Base-by-base conservation (phyloP, 1,284 basidiomycete genomes). In the Ceratobasidium papillatum region DNA sequence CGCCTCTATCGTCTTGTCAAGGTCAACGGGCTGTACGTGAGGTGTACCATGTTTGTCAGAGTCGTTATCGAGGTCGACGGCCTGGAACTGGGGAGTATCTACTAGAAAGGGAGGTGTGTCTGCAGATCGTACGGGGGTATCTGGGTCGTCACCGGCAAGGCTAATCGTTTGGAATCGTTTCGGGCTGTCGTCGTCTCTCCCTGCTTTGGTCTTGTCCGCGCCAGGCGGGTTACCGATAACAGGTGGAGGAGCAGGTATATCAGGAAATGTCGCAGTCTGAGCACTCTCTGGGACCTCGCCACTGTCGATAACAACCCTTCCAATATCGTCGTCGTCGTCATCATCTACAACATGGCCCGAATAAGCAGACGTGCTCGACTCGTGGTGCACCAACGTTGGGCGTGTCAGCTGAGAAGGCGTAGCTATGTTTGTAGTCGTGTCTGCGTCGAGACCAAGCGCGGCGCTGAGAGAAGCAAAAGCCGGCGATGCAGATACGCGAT, bases 1-100 rank as follows among this genome's bases (percentile, higher is more conserved):
- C 17, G 68, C 43, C 14, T 61, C 56, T 43, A 49, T 72, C 17
- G 38, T 59, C 45, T 72, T 72, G 68, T 72, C 68, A 8, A 69
- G 54, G 32, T 72, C 68, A 9, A 61, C 68, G 2, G 68, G 43
- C n/a, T 72, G 68, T 25, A 58, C 47, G 12, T 69, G 66, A 9
- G 66, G 54, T 14, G 66, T 56, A n/a, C 43, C 56, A 49, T 72
- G 49, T 36, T 56, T 56, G 51, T 45, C 43, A 2, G 34, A 19
- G 12, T 65, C 30, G 11, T 19, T 14, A 49, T 61, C 68, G 17
- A 72, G 43, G 5, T 72, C 68, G 1, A 72, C 30, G 3, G 68
- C 56, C 45, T 72, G 68, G 47, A 72, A 61, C 56, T 72, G 68
- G n/a, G 68, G 68, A n/a, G 68, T 72, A 25, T 61, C 68, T 5